These are phyloP conservation scores for Chrysoporthe austroafricana DNA, from an alignment of 2,329 filamentous ascomycete genomes.

Conservation along the genomic window DNA sequence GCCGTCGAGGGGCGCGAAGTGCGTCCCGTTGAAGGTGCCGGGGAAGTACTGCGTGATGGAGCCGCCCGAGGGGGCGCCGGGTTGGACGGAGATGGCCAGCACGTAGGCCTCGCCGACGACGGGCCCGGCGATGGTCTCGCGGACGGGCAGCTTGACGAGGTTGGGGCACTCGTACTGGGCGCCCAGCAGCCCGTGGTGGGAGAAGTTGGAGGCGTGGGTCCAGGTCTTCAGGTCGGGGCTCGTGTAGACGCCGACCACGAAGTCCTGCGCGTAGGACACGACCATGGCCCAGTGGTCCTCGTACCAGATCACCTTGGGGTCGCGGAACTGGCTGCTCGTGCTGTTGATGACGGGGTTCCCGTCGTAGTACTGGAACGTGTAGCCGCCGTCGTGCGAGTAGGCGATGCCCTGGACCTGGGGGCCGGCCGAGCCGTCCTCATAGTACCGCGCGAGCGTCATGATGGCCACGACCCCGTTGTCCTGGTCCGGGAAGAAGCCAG, in stretches of 20 bases:
- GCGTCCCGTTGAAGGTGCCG: conserved; percentile 67
- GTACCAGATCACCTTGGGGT: conserved; percentile 68
- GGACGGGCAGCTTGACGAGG: conserved; percentile 58
- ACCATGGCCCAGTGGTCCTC: conserved; percentile 61
- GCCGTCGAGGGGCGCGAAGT: conserved; percentile 53
- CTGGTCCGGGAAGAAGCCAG: conserved; percentile 64
- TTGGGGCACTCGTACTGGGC: conserved; percentile 68
- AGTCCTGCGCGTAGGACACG: conserved; percentile 58
- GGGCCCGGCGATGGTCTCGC: conserved; percentile 29
- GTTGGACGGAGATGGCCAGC: conserved; percentile 58
- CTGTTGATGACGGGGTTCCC: conserved; percentile 64
- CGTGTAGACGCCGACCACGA: conserved; percentile 63
- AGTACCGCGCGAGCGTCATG: conserved; percentile 46
- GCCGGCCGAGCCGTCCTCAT: conserved; percentile 42
- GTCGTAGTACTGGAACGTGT: conserved; percentile 62
- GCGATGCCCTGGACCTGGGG: conserved; percentile 62
- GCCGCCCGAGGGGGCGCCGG: conserved; percentile 59
- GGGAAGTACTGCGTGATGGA: conserved; percentile 60
- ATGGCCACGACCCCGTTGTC: conserved; percentile 58
- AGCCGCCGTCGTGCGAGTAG: conserved; percentile 65
- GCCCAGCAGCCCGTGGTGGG: conserved; percentile 54
- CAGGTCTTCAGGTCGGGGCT: conserved; percentile 62
- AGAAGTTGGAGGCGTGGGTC: conserved; percentile 63
- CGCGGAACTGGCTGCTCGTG: conserved; percentile 61
- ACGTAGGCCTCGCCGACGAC: conserved; percentile 47